A percentile compares a stretch with the other conserved stretches of the same genome.
These are phyloP conservation scores for Chamaecrista fasciculata DNA, from an alignment of 306 rosid species.

Conservation along the genomic window DNA sequence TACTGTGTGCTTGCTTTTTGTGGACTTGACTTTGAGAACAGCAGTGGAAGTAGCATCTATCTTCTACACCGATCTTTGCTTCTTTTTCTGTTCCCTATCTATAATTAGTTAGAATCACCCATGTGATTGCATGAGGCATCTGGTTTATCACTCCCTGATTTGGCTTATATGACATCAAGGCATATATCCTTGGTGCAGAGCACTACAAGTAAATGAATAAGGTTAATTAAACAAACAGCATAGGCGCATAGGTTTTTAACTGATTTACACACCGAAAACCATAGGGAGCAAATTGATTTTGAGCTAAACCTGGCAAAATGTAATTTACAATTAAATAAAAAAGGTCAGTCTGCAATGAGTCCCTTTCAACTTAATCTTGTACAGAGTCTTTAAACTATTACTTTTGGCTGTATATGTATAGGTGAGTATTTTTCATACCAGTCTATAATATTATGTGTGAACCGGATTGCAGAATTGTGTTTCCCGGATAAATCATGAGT, in stretches of 20 bases:
- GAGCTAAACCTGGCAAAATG: neutral
- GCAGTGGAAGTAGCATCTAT: neutral
- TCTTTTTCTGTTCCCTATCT: neutral
- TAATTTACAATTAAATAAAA: too few species aligned
- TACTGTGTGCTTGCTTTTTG: neutral
- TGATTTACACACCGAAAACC: too few species aligned
- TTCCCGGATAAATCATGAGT: neutral
- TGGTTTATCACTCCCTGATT: neutral
- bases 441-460: neutral
- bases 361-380: too few species aligned
- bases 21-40: neutral
- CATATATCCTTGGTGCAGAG: neutral
- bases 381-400: too few species aligned
- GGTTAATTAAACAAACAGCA: too few species aligned
- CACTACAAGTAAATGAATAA: too few species aligned
- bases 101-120: neutral
- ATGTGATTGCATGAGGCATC: neutral
- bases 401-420: too few species aligned
- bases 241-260: too few species aligned
- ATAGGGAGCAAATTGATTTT: too few species aligned
- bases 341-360: too few species aligned
- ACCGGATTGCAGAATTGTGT: neutral
- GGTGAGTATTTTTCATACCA: neutral
- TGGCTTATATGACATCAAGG: neutral
- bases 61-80: neutral